A percentile compares a stretch with the other conserved stretches of the same genome.
Conservation (phyloP, 2,329 filamentous ascomycete species). For the Claviceps lovelessii region DNA sequence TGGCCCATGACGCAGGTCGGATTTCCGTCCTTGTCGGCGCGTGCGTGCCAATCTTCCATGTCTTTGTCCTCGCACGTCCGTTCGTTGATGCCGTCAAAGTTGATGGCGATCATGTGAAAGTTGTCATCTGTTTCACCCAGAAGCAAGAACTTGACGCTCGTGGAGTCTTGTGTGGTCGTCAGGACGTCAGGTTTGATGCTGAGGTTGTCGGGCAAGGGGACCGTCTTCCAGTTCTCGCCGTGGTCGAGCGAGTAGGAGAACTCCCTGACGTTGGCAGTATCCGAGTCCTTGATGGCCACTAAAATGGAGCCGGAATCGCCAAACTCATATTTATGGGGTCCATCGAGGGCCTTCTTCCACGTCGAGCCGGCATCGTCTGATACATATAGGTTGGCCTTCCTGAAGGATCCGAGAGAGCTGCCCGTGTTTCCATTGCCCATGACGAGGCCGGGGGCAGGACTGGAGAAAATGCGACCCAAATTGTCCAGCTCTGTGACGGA, state of each 20-base stretch:
- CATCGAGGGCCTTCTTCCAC: constrained; percentile 62
- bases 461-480: constrained; percentile 78
- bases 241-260: constrained; percentile 74
- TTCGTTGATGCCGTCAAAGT: constrained; percentile 73
- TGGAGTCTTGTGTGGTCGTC: constrained; percentile 84
- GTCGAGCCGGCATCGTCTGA: constrained; percentile 82
- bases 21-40: constrained; percentile 64
- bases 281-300: constrained; percentile 65
- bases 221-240: constrained; percentile 65
- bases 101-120: constrained; percentile 58
- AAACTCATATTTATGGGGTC: constrained; percentile 90
- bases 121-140: constrained; percentile 45
- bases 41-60: constrained; percentile 79
- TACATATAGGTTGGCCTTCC: constrained; percentile 66
- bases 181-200: constrained; percentile 59
- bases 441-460: constrained; percentile 78
- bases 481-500: constrained; percentile 79
- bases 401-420: constrained; percentile 53
- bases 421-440: constrained; percentile 93
- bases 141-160: constrained; percentile 79
- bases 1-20: constrained; percentile 92
- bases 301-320: constrained; percentile 85
- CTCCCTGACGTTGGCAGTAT: constrained; percentile 42
- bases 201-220: constrained; percentile 50
- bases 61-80: constrained; percentile 62